Conservation (phyloP, 495 filamentous ascomycete genomes). For the Penicillium maclennaniae region DNA sequence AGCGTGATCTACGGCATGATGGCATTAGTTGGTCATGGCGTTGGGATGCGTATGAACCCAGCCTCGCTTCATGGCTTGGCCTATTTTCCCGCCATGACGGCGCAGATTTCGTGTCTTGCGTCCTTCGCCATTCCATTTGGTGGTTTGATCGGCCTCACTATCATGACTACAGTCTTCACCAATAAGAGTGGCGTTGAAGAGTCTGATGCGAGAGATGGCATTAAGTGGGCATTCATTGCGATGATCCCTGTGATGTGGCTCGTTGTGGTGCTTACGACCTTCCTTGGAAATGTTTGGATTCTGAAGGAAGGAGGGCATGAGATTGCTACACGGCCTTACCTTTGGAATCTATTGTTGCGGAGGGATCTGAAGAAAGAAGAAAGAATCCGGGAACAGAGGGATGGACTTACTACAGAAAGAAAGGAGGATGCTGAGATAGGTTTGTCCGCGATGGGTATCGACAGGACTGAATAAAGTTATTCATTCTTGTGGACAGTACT, state of each 20-base stretch:
- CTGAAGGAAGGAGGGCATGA: slow-evolving; percentile 25
- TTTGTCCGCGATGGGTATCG: neutral
- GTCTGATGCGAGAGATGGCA: slow-evolving; percentile 31
- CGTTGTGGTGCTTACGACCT: slow-evolving; percentile 38
- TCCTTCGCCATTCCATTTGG: slow-evolving; percentile 52
- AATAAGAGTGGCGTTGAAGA: slow-evolving; percentile 42
- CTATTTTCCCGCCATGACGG: slow-evolving; percentile 48
- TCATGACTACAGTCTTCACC: slow-evolving; percentile 60
- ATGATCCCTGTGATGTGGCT: slow-evolving; percentile 52
- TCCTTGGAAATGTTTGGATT: slow-evolving; percentile 55
- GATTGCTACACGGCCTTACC: slow-evolving; percentile 10
- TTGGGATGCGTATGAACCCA: slow-evolving; percentile 49
- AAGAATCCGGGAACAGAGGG: neutral
- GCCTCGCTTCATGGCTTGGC: slow-evolving; percentile 49
- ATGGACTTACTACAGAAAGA: neutral
- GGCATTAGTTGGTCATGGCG: slow-evolving; percentile 53
- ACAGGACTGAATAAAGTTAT: neutral
- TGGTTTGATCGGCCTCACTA: slow-evolving; percentile 52
- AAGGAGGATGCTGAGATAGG: neutral
- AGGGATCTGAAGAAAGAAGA: neutral
- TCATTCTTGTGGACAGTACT: neutral
- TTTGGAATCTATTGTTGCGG: slow-evolving; percentile 12
- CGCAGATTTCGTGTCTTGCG: slow-evolving; percentile 49
- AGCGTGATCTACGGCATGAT: slow-evolving; percentile 55
- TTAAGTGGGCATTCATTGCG: slow-evolving; percentile 54